These are phyloP conservation scores for Hymenoscyphus repandus DNA, from an alignment of 2,329 filamentous ascomycete genomes.

Conservation along the genomic window DNA sequence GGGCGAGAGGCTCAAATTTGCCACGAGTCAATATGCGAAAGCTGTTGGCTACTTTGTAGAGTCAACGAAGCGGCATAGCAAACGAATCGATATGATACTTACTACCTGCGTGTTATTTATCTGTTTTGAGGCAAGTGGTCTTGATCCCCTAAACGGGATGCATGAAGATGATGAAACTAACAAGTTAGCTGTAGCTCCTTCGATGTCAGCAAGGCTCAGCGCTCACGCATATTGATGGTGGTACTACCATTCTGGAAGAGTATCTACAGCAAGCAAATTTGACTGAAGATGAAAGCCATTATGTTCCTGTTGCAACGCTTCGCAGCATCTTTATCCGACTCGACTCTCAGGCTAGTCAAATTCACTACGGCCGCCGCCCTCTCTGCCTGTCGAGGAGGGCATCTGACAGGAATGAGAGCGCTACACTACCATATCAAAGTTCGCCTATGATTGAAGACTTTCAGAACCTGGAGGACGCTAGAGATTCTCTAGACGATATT, in stretches of 20 bases:
- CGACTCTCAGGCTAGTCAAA: conserved; percentile 10
- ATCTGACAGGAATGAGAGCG: not conserved
- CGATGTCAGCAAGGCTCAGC: conserved; percentile 14
- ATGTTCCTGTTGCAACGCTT: conserved; percentile 11
- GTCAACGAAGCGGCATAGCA: conserved; percentile 15
- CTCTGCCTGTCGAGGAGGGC: no score
- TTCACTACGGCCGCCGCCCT: no score
- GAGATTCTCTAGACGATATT: conserved; percentile 5
- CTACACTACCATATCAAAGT: not conserved
- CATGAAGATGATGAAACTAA: not conserved
- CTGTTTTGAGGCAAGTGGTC: conserved; percentile 18
- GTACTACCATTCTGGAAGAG: conserved; percentile 15
- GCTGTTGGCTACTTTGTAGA: conserved; percentile 12
- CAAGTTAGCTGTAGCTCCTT: conserved; percentile 12
- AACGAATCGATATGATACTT: conserved; percentile 12
- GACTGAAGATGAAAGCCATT: not conserved
- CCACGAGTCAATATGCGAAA: conserved; percentile 15
- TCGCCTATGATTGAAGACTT: not conserved
- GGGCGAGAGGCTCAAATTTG: conserved; percentile 12
- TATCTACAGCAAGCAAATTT: not conserved
- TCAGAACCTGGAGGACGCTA: conserved; percentile 5
- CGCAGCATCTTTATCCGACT: conserved; percentile 14
- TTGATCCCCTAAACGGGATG: no score
- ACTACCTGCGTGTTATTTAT: conserved; percentile 20
- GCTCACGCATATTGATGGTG: conserved; percentile 16